phyloP scores from a whole-genome alignment of 2,329 filamentous ascomycete species.

The Diplocarpon mali region DNA sequence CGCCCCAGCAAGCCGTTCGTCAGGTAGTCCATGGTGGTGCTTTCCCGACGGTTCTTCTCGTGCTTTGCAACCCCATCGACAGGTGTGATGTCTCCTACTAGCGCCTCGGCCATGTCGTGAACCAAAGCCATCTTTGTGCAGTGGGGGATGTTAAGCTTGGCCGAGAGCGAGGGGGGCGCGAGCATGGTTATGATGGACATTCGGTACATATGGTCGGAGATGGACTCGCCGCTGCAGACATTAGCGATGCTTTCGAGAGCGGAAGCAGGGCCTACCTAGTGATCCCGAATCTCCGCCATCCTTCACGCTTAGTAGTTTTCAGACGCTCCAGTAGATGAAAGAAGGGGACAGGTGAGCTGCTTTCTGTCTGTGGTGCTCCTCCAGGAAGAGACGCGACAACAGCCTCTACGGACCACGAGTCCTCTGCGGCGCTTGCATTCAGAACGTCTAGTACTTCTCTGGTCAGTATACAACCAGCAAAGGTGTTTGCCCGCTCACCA shows the following conservation, averaged over 20 bases:
- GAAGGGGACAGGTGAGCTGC: slow-evolving; percentile 72
- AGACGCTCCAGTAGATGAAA: slow-evolving; percentile 90
- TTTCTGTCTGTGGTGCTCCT: slow-evolving; percentile 45
- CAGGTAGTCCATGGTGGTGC: slow-evolving; percentile 86
- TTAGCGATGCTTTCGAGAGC: slow-evolving; percentile 11
- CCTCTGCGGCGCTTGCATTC: background rate
- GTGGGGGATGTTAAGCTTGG: slow-evolving; percentile 62
- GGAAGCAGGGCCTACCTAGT: slow-evolving; percentile 31
- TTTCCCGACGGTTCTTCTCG: slow-evolving; percentile 83
- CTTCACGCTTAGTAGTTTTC: slow-evolving; percentile 93
- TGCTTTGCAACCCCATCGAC: slow-evolving; percentile 74
- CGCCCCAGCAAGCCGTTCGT: slow-evolving; percentile 57
- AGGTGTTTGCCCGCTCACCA: background rate
- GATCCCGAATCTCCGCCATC: slow-evolving; percentile 86
- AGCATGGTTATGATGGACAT: slow-evolving; percentile 97
- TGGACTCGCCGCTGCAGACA: slow-evolving; percentile 62
- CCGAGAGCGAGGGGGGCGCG: slow-evolving; percentile 62
- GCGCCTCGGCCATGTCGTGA: slow-evolving; percentile 92
- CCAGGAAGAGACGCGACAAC: slow-evolving; percentile 54
- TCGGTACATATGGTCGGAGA: slow-evolving; percentile 98
- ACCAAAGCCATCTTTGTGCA: slow-evolving; percentile 94
- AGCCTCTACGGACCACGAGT: slow-evolving; percentile 43
- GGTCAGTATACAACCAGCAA: background rate
- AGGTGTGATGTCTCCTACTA: slow-evolving; percentile 95
- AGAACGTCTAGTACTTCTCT: background rate